Conservation (phyloP, 1,139 yeast genomes). For the Blastobotrys petasosporus region DNA sequence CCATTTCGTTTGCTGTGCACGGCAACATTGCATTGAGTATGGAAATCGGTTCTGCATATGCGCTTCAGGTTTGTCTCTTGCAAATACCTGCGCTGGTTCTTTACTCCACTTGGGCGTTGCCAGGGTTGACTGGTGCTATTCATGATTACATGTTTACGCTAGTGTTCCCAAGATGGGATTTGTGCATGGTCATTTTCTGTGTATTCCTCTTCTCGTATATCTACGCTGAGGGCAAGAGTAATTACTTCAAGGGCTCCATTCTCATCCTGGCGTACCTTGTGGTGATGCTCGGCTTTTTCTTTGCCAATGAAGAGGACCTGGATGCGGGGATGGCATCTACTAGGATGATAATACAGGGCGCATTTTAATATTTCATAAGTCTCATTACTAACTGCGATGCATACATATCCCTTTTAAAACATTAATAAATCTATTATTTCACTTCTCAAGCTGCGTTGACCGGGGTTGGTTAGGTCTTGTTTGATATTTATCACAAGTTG, state of each 20-base stretch:
- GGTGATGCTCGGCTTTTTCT: conserved; percentile 75
- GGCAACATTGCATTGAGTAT: conserved; percentile 88
- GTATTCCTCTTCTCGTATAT: conserved; percentile 87
- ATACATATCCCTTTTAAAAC: no score
- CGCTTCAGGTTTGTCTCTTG: conserved; percentile 88
- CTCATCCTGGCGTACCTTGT: conserved; percentile 73
- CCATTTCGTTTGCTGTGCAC: conserved; percentile 91
- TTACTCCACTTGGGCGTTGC: conserved; percentile 53
- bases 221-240: conserved; percentile 94
- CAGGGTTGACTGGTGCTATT: conserved; percentile 24
- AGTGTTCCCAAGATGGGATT: conserved; percentile 94
- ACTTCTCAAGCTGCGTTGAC: no score
- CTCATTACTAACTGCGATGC: no score
- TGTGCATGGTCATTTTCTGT: conserved; percentile 77
- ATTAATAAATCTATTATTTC: no score
- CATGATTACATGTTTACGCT: conserved; percentile 61
- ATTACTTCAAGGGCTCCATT: conserved; percentile 92
- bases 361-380: no score
- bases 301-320: conserved; percentile 36
- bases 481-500: no score
- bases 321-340: not conserved
- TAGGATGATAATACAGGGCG: no score
- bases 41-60: conserved; percentile 98
- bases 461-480: no score
- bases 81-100: conserved; percentile 90